Evolutionary conservation across 495 filamentous ascomycete species (phyloP).

Genomic region (Saxophila tyrrhenica): DNA sequence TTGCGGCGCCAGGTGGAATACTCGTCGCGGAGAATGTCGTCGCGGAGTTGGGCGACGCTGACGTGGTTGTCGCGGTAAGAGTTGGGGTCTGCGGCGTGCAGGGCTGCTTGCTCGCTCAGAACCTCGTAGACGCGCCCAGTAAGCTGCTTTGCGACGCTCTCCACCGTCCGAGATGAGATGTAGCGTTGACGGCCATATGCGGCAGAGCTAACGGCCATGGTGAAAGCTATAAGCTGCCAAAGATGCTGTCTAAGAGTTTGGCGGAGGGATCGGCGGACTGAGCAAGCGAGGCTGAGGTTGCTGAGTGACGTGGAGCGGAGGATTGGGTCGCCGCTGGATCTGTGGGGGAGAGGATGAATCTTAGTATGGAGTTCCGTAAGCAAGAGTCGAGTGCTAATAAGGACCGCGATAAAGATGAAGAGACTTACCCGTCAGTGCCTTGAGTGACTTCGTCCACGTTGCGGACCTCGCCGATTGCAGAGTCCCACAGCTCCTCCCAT

Average conservation of each 20-base stretch:
- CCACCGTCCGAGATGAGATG: slow-evolving; percentile 46
- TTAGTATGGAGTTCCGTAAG: slow-evolving; percentile 47
- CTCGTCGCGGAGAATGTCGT: slow-evolving; percentile 78
- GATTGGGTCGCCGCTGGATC: slow-evolving; percentile 45
- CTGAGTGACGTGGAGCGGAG: slow-evolving; percentile 72
- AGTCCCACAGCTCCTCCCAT: slow-evolving; percentile 85
- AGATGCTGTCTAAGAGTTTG: slow-evolving; percentile 91
- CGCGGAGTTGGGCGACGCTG: slow-evolving; percentile 74
- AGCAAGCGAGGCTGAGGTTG: slow-evolving; percentile 75
- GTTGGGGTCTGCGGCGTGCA: slow-evolving; percentile 49
- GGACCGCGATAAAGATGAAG: not conserved
- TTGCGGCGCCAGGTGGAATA: slow-evolving; percentile 62
- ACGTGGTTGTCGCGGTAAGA: slow-evolving; percentile 61
- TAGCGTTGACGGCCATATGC: slow-evolving; percentile 49
- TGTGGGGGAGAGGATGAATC: slow-evolving; percentile 56
- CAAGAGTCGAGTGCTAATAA: slow-evolving; percentile 12
- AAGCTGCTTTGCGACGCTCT: slow-evolving; percentile 61
- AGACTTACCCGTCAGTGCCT: slow-evolving; percentile 64
- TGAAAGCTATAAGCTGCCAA: slow-evolving; percentile 72
- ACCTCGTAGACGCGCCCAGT: slow-evolving; percentile 73
- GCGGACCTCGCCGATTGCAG: slow-evolving; percentile 75
- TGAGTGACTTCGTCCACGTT: slow-evolving; percentile 69
- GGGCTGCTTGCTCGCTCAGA: slow-evolving; percentile 67
- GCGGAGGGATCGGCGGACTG: slow-evolving; percentile 77
- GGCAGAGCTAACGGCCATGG: slow-evolving; percentile 37